phyloP scores from a whole-genome alignment of 371 early-diverging fungal genomes.

The Mortierella sp. region DNA sequence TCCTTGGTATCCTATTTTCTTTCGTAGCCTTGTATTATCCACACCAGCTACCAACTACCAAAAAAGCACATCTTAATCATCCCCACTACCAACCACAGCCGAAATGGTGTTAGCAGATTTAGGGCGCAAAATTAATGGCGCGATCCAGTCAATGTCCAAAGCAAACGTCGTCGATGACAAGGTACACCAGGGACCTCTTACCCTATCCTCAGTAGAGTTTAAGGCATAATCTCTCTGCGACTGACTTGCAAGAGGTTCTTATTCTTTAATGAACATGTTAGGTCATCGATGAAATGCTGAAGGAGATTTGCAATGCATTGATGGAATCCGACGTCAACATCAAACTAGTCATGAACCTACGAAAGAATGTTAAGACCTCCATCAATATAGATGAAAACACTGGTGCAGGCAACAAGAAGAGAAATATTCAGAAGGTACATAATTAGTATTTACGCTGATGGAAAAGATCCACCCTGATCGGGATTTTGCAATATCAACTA shows the following conservation, averaged over 20 bases:
- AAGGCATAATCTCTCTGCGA: background rate
- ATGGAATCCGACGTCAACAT: slow-evolving; percentile 97
- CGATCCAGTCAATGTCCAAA: slow-evolving; percentile 82
- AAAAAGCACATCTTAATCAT: slow-evolving; percentile 4
- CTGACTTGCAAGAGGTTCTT: background rate
- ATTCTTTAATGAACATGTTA: slow-evolving; percentile 24
- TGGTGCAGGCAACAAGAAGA: slow-evolving; percentile 85
- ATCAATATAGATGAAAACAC: slow-evolving; percentile 90
- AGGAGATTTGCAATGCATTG: slow-evolving; percentile 92
- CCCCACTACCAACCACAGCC: slow-evolving; percentile 6
- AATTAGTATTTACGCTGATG: background rate
- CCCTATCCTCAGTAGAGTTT: too few species aligned
- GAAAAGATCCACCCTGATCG: background rate
- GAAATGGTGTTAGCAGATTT: slow-evolving; percentile 93
- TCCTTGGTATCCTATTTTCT: background rate
- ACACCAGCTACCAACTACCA: too few species aligned
- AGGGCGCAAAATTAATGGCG: slow-evolving; percentile 90
- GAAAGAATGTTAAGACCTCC: slow-evolving; percentile 87
- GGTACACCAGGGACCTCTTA: too few species aligned
- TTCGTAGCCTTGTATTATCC: background rate
- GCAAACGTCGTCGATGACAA: slow-evolving; percentile 93
- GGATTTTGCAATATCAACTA: background rate
- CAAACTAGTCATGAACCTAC: slow-evolving; percentile 85
- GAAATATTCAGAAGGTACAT: slow-evolving; percentile 88
- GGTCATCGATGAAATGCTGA: slow-evolving; percentile 89